Evolutionary conservation across 352 stramenopile genomes (phyloP).

Genomic region (Albugo laibachii): DNA sequence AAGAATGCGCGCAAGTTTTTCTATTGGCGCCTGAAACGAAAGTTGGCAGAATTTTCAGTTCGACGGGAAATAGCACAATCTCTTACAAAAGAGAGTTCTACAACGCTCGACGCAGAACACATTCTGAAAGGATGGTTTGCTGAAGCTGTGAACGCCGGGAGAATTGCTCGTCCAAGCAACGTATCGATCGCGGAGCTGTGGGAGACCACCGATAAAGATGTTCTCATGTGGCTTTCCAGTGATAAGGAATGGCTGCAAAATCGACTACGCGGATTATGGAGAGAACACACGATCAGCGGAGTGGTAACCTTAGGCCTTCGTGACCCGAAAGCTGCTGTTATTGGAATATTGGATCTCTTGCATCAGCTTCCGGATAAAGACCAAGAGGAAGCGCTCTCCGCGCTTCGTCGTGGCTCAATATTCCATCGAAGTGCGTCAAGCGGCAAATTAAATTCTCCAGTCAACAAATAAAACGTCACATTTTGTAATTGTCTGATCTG

Average conservation of each 20-base stretch:
- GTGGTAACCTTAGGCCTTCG: slow-evolving; percentile 54
- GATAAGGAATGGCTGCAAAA: slow-evolving; percentile 64
- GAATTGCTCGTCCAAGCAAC: slow-evolving; percentile 37
- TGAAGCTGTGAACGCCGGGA: slow-evolving; percentile 52
- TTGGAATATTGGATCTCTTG: slow-evolving; percentile 66
- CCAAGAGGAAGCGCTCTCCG: slow-evolving; percentile 59
- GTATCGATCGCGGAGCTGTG: slow-evolving; percentile 47
- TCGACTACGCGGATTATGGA: slow-evolving; percentile 26
- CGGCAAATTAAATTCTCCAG: slow-evolving; percentile 10
- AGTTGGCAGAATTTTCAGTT: slow-evolving; percentile 92
- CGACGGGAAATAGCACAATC: slow-evolving; percentile 30
- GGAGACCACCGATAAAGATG: slow-evolving; percentile 47
- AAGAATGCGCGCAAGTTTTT: slow-evolving; percentile 91
- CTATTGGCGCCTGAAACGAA: slow-evolving; percentile 95
- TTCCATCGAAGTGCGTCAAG: slow-evolving; percentile 54
- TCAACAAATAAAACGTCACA: no score
- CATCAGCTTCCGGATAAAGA: slow-evolving; percentile 68
- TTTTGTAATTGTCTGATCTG: no score
- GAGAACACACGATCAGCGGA: slow-evolving; percentile 49
- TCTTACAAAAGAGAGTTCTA: slow-evolving; percentile 14
- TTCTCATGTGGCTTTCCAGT: slow-evolving; percentile 54
- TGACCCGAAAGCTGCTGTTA: slow-evolving; percentile 69
- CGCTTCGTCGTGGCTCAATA: slow-evolving; percentile 67
- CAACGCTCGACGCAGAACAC: slow-evolving; percentile 33
- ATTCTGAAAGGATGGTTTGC: slow-evolving; percentile 68